Evolutionary conservation across 345 rosid species (phyloP).

Genomic region (Gossypium sturtianum): DNA sequence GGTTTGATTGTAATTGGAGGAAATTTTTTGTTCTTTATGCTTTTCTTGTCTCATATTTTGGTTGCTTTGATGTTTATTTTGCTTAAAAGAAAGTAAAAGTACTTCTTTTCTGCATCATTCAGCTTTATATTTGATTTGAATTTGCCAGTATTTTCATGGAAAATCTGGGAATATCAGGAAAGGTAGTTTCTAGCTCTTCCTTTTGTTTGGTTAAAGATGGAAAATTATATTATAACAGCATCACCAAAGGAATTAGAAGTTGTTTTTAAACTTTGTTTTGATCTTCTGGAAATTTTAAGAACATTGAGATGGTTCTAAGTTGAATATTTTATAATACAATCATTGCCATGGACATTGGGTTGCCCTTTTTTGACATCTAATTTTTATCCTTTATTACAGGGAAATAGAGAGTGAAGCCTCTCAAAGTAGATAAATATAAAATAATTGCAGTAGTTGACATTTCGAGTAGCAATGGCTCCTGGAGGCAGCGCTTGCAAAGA

Average conservation of each 20-base stretch:
- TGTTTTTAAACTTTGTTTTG: not conserved
- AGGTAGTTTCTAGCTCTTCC: constrained; percentile 6
- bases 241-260: not conserved
- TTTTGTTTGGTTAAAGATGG: not conserved
- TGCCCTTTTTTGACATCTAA: not conserved
- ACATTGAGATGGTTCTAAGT: not conserved
- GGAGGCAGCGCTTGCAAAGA: constrained; percentile 40
- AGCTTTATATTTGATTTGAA: constrained; percentile 2
- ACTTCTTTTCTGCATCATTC: not conserved
- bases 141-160: not conserved
- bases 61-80: constrained; percentile 1
- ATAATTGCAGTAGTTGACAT: not conserved
- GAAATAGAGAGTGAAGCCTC: constrained; percentile 1
- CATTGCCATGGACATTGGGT: not conserved
- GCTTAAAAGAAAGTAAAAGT: not conserved
- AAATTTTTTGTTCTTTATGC: constrained; percentile 14
- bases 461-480: constrained; percentile 31
- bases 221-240: constrained; percentile 2
- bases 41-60: constrained; percentile 19
- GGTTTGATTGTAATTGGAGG: constrained; percentile 13
- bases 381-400: not conserved
- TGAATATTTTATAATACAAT: not conserved
- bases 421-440: not conserved
- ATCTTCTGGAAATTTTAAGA: not conserved
- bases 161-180: not conserved